phyloP scores from a whole-genome alignment of 176 grass and related monocot species.

The Triticum turgidum region DNA sequence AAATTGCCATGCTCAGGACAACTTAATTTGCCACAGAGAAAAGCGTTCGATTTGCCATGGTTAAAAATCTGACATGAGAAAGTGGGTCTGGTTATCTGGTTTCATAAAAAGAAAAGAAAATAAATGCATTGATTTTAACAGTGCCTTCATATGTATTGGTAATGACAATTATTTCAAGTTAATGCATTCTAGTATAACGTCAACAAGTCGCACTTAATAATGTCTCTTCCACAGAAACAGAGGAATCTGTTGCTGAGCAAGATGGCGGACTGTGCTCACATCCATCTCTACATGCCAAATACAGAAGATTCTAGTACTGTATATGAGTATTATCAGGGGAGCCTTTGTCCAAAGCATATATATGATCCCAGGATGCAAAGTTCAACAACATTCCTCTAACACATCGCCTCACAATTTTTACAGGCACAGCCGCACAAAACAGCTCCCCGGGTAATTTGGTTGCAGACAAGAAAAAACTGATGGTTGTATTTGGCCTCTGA shows the following conservation, averaged over 20 bases:
- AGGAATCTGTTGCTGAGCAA: background rate
- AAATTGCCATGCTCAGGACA: too few species aligned
- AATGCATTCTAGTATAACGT: background rate
- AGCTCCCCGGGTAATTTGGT: background rate
- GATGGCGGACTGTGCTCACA: background rate
- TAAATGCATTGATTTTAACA: too few species aligned
- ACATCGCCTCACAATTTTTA: background rate
- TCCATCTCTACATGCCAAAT: background rate
- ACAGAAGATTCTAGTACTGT: background rate
- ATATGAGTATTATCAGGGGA: background rate
- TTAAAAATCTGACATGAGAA: too few species aligned
- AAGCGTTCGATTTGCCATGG: too few species aligned
- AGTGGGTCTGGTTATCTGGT: too few species aligned
- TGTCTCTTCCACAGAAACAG: background rate
- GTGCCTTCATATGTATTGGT: too few species aligned
- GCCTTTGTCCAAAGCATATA: background rate
- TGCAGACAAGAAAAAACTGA: conserved; percentile 22
- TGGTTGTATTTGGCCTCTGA: conserved; percentile 5
- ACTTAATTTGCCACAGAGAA: too few species aligned
- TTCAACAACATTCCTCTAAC: conserved; percentile 6
- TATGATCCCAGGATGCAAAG: background rate
- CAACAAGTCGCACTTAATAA: background rate
- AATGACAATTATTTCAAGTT: too few species aligned
- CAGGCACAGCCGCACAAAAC: conserved; percentile 19
- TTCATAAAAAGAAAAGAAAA: too few species aligned